phyloP scores from a whole-genome alignment of 352 stramenopile species.

The Phytophthora crassamura region DNA sequence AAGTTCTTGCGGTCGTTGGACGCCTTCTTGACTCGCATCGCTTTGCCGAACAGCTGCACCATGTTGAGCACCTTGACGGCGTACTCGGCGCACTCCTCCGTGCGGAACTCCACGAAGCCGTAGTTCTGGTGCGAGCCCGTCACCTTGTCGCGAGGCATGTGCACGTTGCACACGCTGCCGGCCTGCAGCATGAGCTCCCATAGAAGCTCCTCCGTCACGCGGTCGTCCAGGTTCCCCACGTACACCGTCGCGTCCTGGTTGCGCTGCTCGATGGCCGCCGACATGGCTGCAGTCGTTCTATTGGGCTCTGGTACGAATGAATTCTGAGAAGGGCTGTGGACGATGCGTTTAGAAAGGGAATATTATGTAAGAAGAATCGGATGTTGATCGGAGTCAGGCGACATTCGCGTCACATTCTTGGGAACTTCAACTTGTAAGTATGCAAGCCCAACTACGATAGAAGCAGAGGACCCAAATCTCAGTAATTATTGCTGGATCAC shows the following conservation, averaged over 20 bases:
- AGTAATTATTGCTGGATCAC: no score
- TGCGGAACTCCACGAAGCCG: constrained; percentile 99
- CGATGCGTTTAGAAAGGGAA: no score
- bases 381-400: no score
- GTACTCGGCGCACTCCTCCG: constrained; percentile 98
- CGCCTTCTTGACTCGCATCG: constrained; percentile 97
- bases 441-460: no score
- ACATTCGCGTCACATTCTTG: no score
- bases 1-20: constrained; percentile 95
- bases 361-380: no score
- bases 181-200: constrained; percentile 97
- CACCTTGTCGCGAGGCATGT: constrained; percentile 99
- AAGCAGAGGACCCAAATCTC: no score
- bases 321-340: no score
- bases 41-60: constrained; percentile 97
- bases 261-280: constrained; percentile 87
- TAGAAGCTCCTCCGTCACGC: constrained; percentile 96
- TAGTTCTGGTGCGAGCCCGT: constrained; percentile 96
- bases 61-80: constrained; percentile 99
- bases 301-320: no score
- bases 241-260: constrained; percentile 98
- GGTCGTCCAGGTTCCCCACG: constrained; percentile 97
- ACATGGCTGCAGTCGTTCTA: constrained; percentile 44
- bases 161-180: constrained; percentile 96
- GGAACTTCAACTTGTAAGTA: no score